Evolutionary conservation across 176 grass and related monocot species (phyloP), one percentile per base, ranked within the genome.

Genomic region (Carex cristatella): DNA sequence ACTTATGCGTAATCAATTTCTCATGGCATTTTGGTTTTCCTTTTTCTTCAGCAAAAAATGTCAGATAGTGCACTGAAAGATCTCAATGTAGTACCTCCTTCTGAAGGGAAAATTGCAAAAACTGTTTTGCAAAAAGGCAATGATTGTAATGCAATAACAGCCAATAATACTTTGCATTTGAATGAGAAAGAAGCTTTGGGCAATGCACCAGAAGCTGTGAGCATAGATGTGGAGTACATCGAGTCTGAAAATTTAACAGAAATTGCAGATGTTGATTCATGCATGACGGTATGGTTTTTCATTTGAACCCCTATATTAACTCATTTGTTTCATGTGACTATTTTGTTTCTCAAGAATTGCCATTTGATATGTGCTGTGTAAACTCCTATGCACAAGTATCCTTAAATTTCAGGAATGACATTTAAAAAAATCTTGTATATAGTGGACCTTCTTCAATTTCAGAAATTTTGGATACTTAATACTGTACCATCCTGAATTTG

Each of bases 141-240:
- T 38, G 68, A 18, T 44, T n/a, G 68, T 71, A n/a, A 46, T 66
- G 10, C 61, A 16, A 53, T 51, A 69, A 28, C 61, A 10, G 61
- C 81, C 40, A 51, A 54, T 67, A 46, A 62, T 16, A 83, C 16
- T 28, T 66, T 66, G 62, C 60, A 30, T 42, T 81, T 64, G 61
- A 80, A 80, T 80, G 80, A 73, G 16, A 65, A 75, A 64, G 81
- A 71, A 72, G 27, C 56, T 27, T 60, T 15, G 11, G 70, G n/a
- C 56, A 87, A 82, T 72, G 86, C 54, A 76, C 32, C 80, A 67
- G 86, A 87, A 58, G 13, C 65, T 23, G 86, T 61, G 59, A 83
- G 1, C 32, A 64, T 54, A 83, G 86, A 87, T 35, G 80, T 87
- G 42, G 86, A 87, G 69, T 87, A 87, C 44, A 83, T 87, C 2